phyloP scores from a whole-genome alignment of 352 stramenopile species.

The Globisporangium viniferum region DNA sequence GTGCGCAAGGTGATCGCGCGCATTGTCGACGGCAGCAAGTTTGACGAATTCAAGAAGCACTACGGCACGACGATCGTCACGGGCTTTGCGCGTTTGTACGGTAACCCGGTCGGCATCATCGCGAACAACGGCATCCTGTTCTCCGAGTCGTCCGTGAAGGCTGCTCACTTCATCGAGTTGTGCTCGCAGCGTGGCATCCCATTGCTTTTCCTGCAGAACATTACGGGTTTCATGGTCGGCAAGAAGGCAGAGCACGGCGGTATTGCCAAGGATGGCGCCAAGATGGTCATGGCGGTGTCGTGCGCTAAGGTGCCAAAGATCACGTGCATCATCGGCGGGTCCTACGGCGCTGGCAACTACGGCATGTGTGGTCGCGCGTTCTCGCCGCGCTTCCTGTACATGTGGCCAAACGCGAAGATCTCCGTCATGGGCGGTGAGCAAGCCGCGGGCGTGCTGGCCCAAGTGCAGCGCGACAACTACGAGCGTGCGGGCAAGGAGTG shows the following conservation, averaged over 20 bases:
- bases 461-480: slow-evolving; percentile 91
- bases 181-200: slow-evolving; percentile 95
- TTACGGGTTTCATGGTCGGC: background rate
- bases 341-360: slow-evolving; percentile 88
- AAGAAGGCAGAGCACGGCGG: background rate
- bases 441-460: slow-evolving; percentile 94
- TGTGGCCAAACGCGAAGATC: slow-evolving; percentile 97
- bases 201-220: slow-evolving; percentile 95
- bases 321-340: slow-evolving; percentile 94
- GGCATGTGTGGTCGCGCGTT: slow-evolving; percentile 88
- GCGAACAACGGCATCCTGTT: slow-evolving; percentile 99
- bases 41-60: slow-evolving; percentile 88
- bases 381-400: slow-evolving; percentile 96
- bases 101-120: slow-evolving; percentile 94
- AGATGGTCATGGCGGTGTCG: slow-evolving; percentile 95
- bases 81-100: slow-evolving; percentile 95
- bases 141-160: slow-evolving; percentile 91
- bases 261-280: slow-evolving; percentile 92
- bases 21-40: slow-evolving; percentile 91
- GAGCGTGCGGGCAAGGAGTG: slow-evolving; percentile 66
- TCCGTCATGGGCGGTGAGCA: slow-evolving; percentile 98
- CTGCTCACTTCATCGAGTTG: slow-evolving; percentile 97
- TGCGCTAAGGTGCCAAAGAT: slow-evolving; percentile 95
- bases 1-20: slow-evolving; percentile 95
- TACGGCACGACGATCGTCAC: slow-evolving; percentile 97